A percentile compares a stretch with the other conserved stretches of the same genome.
Evolutionary conservation across 78 protist species (phyloP).

Genomic region (Dictyostelium brefeldianum): DNA sequence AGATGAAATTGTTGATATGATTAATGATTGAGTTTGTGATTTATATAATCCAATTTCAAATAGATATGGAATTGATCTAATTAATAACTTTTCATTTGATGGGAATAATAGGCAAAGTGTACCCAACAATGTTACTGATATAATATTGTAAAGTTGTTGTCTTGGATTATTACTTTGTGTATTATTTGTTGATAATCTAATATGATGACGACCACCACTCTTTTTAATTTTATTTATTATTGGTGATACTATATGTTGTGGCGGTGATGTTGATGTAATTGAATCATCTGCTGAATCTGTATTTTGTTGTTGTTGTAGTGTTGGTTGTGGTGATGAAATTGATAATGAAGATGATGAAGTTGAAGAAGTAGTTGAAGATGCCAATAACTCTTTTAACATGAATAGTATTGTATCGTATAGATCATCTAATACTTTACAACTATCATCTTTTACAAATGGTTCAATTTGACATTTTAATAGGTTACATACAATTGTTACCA

Average conservation of each 20-base stretch:
- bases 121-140: constrained; percentile 48
- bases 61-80: constrained; percentile 23
- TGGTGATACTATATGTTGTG: constrained; percentile 15
- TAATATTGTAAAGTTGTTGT: constrained; percentile 16
- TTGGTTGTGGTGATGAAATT: background rate
- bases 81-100: constrained; percentile 20
- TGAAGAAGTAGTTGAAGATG: background rate
- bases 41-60: constrained; percentile 18
- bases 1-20: constrained; percentile 43
- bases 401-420: constrained; percentile 14
- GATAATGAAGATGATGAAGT: background rate
- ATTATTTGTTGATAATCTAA: constrained; percentile 20
- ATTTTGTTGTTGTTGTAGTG: background rate
- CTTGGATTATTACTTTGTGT: constrained; percentile 30
- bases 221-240: constrained; percentile 7
- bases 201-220: background rate
- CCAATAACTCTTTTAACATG: background rate
- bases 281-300: background rate
- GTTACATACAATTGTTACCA: constrained; percentile 24
- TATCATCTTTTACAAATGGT: background rate
- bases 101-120: constrained; percentile 53
- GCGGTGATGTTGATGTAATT: background rate
- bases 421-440: background rate
- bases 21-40: constrained; percentile 26
- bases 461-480: background rate